Evolutionary conservation across 805 yeast species (phyloP).

Genomic region (Candida hungchunana): DNA sequence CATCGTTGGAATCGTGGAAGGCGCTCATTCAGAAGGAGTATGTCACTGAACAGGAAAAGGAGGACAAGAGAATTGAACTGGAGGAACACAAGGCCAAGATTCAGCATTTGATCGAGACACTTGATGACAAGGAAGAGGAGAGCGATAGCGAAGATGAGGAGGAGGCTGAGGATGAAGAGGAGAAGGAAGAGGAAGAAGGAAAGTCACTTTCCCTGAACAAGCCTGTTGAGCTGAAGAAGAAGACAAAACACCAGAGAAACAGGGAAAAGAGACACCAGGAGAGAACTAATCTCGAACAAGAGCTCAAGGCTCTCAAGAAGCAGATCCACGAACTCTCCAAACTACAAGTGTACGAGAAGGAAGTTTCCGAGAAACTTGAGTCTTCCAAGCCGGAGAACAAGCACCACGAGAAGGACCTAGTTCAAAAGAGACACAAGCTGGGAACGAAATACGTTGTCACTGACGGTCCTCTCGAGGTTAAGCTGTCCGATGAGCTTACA

Average conservation of each 20-base stretch:
- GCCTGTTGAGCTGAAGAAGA: conserved; percentile 62
- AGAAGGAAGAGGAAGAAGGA: conserved; percentile 36
- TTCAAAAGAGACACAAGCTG: conserved; percentile 32
- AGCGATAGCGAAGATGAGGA: conserved; percentile 36
- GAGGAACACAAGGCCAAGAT: conserved; percentile 63
- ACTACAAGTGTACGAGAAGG: conserved; percentile 33
- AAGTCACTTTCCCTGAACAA: conserved; percentile 63
- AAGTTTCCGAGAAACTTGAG: conserved; percentile 24
- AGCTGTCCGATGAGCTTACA: conserved; percentile 82
- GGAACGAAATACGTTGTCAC: conserved; percentile 45
- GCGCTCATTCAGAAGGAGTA: conserved; percentile 63
- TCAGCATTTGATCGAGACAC: conserved; percentile 55
- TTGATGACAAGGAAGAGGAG: conserved; percentile 55
- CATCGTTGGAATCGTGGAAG: conserved; percentile 81
- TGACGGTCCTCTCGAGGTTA: conserved; percentile 58
- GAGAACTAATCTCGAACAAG: conserved; percentile 48
- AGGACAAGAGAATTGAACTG: conserved; percentile 55
- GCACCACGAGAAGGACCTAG: conserved; percentile 16
- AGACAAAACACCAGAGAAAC: conserved; percentile 76
- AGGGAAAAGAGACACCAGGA: conserved; percentile 60
- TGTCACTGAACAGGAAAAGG: conserved; percentile 59
- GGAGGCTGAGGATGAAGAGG: conserved; percentile 31
- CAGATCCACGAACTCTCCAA: conserved; percentile 57
- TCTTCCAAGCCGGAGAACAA: conserved; percentile 23
- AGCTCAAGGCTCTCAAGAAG: conserved; percentile 53